Evolutionary conservation across 495 filamentous ascomycete genomes (phyloP).

Genomic region (Penicillium egyptiacum): DNA sequence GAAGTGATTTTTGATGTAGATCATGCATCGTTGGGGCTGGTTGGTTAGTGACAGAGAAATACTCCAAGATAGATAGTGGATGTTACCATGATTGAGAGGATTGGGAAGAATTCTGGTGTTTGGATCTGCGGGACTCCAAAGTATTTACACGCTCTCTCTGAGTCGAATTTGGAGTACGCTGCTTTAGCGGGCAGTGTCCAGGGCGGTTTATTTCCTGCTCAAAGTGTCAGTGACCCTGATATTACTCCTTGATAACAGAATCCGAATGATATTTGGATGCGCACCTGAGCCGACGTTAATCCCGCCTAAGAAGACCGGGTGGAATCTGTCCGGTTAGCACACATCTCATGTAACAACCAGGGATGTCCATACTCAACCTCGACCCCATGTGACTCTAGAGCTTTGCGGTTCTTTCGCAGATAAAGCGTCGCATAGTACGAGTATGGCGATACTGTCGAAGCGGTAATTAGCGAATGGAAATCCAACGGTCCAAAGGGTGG

Average conservation of each 20-base stretch:
- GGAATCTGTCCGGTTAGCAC: constrained; percentile 48
- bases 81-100: constrained; percentile 44
- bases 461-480: constrained; percentile 1
- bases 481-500: neutral
- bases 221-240: neutral
- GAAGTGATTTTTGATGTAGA: constrained; percentile 59
- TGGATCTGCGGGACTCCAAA: constrained; percentile 47
- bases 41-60: neutral
- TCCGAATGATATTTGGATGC: neutral
- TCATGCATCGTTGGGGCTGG: constrained; percentile 63
- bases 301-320: constrained; percentile 72
- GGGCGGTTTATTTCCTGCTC: constrained; percentile 68
- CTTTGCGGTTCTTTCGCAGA: constrained; percentile 52
- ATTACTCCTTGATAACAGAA: too few species aligned
- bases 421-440: constrained; percentile 64
- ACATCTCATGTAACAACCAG: neutral
- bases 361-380: constrained; percentile 57
- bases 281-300: constrained; percentile 64
- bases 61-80: neutral
- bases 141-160: constrained; percentile 53
- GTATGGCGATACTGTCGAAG: constrained; percentile 62
- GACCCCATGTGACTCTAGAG: constrained; percentile 56
- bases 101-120: constrained; percentile 53
- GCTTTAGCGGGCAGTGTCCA: constrained; percentile 70
- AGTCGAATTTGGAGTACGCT: constrained; percentile 54